Percentiles rank a stretch among this genome's conserved stretches.
Conservation (phyloP, 1,284 basidiomycete species). For the Fomitopsis palustris region DNA sequence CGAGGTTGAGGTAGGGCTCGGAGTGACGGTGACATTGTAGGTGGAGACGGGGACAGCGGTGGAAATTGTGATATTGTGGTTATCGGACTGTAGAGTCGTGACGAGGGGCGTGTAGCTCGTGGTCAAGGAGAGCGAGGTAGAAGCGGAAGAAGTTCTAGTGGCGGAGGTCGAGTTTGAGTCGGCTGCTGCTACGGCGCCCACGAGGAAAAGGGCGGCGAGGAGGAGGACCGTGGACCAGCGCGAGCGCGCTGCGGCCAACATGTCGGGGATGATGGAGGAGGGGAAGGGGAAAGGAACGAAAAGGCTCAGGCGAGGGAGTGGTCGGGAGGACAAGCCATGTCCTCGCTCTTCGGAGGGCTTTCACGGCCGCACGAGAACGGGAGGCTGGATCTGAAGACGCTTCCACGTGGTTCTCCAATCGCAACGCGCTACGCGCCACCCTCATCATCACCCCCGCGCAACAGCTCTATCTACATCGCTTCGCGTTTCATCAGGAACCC, state of each 20-base stretch:
- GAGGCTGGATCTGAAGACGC: conserved; percentile 3
- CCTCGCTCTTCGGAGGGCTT: conserved; percentile 1
- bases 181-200: conserved; percentile 13
- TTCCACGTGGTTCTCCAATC: background rate
- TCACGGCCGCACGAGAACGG: conserved; percentile 3
- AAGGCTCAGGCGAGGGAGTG: conserved; percentile 6
- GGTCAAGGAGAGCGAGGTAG: conserved; percentile 23
- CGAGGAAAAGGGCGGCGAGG: conserved; percentile 12
- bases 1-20: conserved; percentile 31
- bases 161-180: conserved; percentile 9
- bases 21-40: conserved; percentile 52
- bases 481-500: conserved; percentile 1
- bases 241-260: conserved; percentile 14
- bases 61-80: conserved; percentile 43
- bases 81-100: conserved; percentile 43
- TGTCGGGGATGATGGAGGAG: conserved; percentile 12
- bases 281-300: background rate
- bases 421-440: background rate
- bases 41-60: conserved; percentile 53
- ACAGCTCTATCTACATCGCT: conserved; percentile 1
- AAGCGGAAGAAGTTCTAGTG: conserved; percentile 12
- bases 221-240: conserved; percentile 16
- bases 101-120: conserved; percentile 30
- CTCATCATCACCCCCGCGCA: conserved; percentile 1
- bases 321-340: conserved; percentile 14